phyloP scores from a whole-genome alignment of 495 filamentous ascomycete species.

The Penicillium desertorum region DNA sequence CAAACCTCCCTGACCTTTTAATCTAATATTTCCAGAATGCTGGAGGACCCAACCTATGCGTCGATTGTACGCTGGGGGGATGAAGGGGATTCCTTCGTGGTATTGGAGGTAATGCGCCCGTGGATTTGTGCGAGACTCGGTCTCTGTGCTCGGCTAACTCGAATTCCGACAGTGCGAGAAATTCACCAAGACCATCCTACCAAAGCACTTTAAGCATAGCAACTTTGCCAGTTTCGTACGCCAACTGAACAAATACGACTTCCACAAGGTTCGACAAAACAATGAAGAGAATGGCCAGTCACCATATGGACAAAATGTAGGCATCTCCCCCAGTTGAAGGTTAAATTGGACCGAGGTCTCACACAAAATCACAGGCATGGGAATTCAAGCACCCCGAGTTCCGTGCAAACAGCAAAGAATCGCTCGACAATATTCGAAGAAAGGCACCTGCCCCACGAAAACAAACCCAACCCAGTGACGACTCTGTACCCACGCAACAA shows the following conservation, averaged over 20 bases:
- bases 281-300: conserved; percentile 90
- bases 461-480: conserved; percentile 59
- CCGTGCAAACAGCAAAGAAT: conserved; percentile 91
- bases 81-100: conserved; percentile 93
- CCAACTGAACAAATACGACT: conserved; percentile 99
- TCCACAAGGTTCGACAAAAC: conserved; percentile 97
- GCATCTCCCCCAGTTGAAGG: conserved; percentile 20
- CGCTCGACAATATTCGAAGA: conserved; percentile 91
- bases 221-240: conserved; percentile 99
- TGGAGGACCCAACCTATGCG: conserved; percentile 91
- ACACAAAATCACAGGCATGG: conserved; percentile 66
- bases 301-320: conserved; percentile 86
- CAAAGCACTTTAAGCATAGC: conserved; percentile 99
- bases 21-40: conserved; percentile 64
- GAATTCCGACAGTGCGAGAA: conserved; percentile 74
- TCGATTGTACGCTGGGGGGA: conserved; percentile 95
- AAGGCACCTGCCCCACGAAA: conserved; percentile 95
- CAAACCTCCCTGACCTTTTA: conserved; percentile 3
- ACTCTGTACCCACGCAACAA: conserved; percentile 79
- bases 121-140: conserved; percentile 1
- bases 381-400: conserved; percentile 99
- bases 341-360: not conserved
- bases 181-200: conserved; percentile 95
- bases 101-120: conserved; percentile 73
- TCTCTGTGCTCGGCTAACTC: conserved; percentile 15